These are phyloP conservation scores for Chaetomium tenue DNA, from an alignment of 495 filamentous ascomycete genomes.

Conservation along the genomic window DNA sequence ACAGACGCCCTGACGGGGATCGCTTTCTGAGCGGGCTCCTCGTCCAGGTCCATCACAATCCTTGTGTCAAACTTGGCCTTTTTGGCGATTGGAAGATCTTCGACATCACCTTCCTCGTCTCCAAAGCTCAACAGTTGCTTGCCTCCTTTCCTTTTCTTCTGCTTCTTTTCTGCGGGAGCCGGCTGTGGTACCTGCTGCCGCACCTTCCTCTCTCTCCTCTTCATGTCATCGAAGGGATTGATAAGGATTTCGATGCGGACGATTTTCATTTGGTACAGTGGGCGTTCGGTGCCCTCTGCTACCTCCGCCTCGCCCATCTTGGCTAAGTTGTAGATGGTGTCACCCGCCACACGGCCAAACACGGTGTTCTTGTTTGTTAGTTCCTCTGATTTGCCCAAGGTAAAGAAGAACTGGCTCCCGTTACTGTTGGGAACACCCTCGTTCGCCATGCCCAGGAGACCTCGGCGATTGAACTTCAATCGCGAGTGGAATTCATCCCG, in stretches of 20 bases:
- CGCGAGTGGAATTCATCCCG: conserved; percentile 90
- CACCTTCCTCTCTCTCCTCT: conserved; percentile 59
- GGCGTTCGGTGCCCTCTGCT: conserved; percentile 75
- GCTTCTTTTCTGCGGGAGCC: conserved; percentile 58
- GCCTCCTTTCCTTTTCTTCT: conserved; percentile 70
- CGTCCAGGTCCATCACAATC: conserved; percentile 62
- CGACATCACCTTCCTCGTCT: conserved; percentile 74
- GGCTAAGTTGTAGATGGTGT: conserved; percentile 92
- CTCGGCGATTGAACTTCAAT: conserved; percentile 87
- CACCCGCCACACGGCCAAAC: conserved; percentile 88
- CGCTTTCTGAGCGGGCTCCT: conserved; percentile 33
- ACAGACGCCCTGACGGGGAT: conserved; percentile 27
- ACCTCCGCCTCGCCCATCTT: conserved; percentile 88
- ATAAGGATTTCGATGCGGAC: conserved; percentile 78
- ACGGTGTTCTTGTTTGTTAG: conserved; percentile 85
- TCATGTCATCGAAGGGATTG: conserved; percentile 87
- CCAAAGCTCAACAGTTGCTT: conserved; percentile 89
- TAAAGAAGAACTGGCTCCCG: conserved; percentile 96
- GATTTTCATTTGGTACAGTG: conserved; percentile 82
- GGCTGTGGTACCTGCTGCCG: conserved; percentile 42
- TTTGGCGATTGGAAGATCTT: conserved; percentile 63
- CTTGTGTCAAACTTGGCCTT: conserved; percentile 90
- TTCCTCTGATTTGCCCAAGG: conserved; percentile 77
- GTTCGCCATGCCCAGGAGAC: conserved; percentile 92
- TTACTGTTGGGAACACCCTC: conserved; percentile 71